A percentile compares a stretch with the other conserved stretches of the same genome.
Evolutionary conservation across 75 land plant genomes (phyloP).

Genomic region (Pinus taeda): DNA sequence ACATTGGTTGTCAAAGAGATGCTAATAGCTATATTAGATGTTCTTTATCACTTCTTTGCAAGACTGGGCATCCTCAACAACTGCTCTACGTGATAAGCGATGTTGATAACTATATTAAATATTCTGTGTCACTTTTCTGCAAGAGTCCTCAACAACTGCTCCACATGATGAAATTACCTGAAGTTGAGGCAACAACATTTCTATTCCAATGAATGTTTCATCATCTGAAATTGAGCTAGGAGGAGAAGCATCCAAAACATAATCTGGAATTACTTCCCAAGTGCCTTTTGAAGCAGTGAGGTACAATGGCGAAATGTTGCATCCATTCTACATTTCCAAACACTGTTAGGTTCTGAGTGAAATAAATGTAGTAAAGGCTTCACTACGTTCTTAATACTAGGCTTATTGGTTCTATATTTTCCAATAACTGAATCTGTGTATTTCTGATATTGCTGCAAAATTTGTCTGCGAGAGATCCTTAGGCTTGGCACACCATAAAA

Average conservation of each 20-base stretch:
- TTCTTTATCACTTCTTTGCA: too few relatives aligned
- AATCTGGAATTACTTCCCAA: slow-evolving; percentile 18
- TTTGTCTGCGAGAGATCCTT: slow-evolving; percentile 64
- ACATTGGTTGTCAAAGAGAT: too few relatives aligned
- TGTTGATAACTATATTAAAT: too few relatives aligned
- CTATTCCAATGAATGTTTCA: background rate
- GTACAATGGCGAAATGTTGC: slow-evolving; percentile 54
- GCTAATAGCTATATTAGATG: too few relatives aligned
- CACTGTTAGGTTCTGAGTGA: slow-evolving; percentile 73
- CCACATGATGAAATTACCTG: too few relatives aligned
- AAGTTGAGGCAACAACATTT: too few relatives aligned
- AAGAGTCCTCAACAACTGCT: too few relatives aligned
- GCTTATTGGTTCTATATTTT: slow-evolving; percentile 62
- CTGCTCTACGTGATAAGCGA: too few relatives aligned
- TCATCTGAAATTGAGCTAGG: background rate
- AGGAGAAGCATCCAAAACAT: slow-evolving; percentile 3
- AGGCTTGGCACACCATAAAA: slow-evolving; percentile 55
- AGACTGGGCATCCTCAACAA: too few relatives aligned
- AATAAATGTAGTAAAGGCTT: slow-evolving; percentile 83
- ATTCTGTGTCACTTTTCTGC: too few relatives aligned
- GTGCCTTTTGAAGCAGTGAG: background rate
- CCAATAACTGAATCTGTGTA: slow-evolving; percentile 76
- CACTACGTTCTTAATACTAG: slow-evolving; percentile 65
- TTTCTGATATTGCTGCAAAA: slow-evolving; percentile 60
- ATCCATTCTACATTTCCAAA: slow-evolving; percentile 83